These are phyloP conservation scores for Colletotrichum cuscutae DNA, from an alignment of 2,329 filamentous ascomycete genomes.

Conservation along the genomic window DNA sequence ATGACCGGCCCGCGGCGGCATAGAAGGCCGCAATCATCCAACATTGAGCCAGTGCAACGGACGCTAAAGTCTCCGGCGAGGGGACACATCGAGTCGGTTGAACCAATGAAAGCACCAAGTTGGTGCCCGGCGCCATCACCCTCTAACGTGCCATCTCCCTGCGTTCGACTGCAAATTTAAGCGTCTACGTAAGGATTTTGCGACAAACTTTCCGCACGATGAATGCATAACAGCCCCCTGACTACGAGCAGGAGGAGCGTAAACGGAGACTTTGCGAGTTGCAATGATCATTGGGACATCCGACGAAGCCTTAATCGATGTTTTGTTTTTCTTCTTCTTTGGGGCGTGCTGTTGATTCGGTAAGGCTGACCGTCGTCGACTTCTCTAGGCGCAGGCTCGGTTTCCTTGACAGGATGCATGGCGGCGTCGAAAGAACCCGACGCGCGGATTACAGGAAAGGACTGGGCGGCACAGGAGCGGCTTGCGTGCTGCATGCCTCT, in stretches of 20 bases:
- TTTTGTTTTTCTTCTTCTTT: too few relatives aligned
- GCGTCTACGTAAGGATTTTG: background rate
- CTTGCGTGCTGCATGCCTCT: constrained; percentile 22
- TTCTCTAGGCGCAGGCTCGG: background rate
- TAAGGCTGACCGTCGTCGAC: constrained; percentile 29
- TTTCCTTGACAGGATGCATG: constrained; percentile 6
- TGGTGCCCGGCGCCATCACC: background rate
- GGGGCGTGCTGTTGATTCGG: constrained; percentile 1
- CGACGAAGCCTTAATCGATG: background rate
- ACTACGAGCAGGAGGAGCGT: background rate
- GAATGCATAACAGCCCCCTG: background rate
- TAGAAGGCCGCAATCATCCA: constrained; percentile 14
- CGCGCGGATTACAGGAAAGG: background rate
- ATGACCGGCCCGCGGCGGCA: background rate
- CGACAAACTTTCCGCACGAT: background rate
- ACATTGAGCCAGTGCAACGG: constrained; percentile 21
- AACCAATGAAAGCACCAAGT: constrained; percentile 15
- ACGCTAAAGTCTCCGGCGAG: constrained; percentile 9
- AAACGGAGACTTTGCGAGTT: background rate
- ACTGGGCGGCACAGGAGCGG: constrained; percentile 3
- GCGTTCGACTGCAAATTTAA: constrained; percentile 12
- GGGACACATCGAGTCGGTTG: background rate
- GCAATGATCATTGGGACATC: background rate
- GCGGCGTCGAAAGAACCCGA: constrained; percentile 5
- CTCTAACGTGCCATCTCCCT: constrained; percentile 27